Evolutionary conservation across 768 basidiomycete genomes (phyloP).

Genomic region (Hypholoma sublateritium): DNA sequence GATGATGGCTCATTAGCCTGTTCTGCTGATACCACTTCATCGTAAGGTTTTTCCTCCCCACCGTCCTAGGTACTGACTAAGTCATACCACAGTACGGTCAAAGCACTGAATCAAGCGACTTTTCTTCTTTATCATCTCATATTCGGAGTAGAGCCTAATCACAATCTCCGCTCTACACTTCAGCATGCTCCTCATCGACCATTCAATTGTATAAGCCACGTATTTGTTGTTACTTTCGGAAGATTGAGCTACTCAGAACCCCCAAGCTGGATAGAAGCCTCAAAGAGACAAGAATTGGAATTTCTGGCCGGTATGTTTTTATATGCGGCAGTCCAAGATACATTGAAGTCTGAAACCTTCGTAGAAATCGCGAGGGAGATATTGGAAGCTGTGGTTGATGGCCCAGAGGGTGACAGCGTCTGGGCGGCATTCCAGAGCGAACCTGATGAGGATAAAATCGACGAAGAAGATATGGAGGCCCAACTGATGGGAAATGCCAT

Average conservation of each 20-base stretch:
- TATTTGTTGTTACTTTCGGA: conserved; percentile 77
- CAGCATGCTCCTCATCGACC: conserved; percentile 50
- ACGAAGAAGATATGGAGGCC: conserved; percentile 63
- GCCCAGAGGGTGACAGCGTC: conserved; percentile 66
- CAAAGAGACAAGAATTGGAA: conserved; percentile 40
- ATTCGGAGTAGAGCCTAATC: conserved; percentile 42
- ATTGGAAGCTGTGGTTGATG: conserved; percentile 67
- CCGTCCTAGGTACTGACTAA: neutral
- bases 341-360: neutral
- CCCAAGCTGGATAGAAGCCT: conserved; percentile 55
- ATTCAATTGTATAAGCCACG: conserved; percentile 64
- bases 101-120: conserved; percentile 49
- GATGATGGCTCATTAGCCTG: conserved; percentile 46
- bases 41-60: conserved; percentile 29
- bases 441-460: conserved; percentile 40
- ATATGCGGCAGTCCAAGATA: neutral
- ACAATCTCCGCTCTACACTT: conserved; percentile 60
- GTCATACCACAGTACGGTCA: conserved; percentile 42
- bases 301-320: conserved; percentile 44
- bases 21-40: conserved; percentile 31
- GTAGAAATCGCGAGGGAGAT: conserved; percentile 63
- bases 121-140: conserved; percentile 67
- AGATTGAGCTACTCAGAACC: conserved; percentile 69
- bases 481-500: conserved; percentile 32
- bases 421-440: conserved; percentile 61